A percentile compares a stretch with the other conserved stretches of the same genome.
Evolutionary conservation across 345 rosid species (phyloP).

Genomic region (Stellera chamaejasme): DNA sequence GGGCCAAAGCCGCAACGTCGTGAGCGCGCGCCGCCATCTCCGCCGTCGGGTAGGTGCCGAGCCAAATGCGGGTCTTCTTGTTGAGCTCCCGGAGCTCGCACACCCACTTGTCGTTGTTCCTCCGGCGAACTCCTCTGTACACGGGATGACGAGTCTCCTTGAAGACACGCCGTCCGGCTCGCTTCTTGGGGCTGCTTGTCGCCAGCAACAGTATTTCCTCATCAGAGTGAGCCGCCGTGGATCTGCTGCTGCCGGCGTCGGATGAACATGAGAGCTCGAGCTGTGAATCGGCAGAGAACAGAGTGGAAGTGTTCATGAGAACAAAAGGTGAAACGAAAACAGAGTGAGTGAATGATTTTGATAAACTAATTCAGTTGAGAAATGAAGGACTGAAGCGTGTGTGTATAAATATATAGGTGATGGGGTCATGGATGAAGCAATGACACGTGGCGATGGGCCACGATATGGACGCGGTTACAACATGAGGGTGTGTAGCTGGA

Average conservation of each 20-base stretch:
- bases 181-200: constrained; percentile 51
- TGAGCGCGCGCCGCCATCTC: constrained; percentile 86
- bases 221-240: constrained; percentile 15
- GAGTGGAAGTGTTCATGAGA: constrained; percentile 11
- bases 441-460: no score
- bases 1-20: constrained; percentile 62
- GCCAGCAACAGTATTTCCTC: constrained; percentile 34
- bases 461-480: no score
- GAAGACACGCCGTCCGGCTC: constrained; percentile 54
- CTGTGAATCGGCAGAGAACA: constrained; percentile 1
- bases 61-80: constrained; percentile 58
- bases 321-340: background rate
- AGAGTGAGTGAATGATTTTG: constrained; percentile 18
- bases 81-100: constrained; percentile 60
- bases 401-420: no score
- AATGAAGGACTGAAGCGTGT: no score
- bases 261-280: constrained; percentile 13
- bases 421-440: no score
- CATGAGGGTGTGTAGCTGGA: no score
- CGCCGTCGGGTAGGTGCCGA: constrained; percentile 64
- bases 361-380: background rate
- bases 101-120: constrained; percentile 66
- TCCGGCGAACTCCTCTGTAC: constrained; percentile 49
- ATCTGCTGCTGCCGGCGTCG: constrained; percentile 7
- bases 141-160: constrained; percentile 75